phyloP scores from a whole-genome alignment of 1,139 yeast species.

The Saccharomyces hybrid region DNA sequence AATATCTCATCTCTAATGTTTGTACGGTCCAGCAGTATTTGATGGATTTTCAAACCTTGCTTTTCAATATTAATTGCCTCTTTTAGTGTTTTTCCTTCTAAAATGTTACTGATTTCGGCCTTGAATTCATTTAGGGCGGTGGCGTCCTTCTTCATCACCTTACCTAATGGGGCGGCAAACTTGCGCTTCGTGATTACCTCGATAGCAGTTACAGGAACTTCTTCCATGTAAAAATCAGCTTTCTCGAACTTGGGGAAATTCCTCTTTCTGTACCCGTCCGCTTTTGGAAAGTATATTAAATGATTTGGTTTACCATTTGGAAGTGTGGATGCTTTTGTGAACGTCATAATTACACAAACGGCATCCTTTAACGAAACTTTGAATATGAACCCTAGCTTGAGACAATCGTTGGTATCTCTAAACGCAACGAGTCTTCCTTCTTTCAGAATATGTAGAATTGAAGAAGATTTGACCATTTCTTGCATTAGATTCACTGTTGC shows the following conservation, averaged over 20 bases:
- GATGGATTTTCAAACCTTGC: constrained; percentile 48
- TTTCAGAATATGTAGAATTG: constrained; percentile 41
- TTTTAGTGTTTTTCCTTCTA: constrained; percentile 39
- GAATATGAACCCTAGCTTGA: constrained; percentile 50
- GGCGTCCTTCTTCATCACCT: constrained; percentile 40
- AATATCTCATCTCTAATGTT: constrained; percentile 36
- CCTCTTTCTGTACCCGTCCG: constrained; percentile 29
- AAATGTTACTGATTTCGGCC: constrained; percentile 36
- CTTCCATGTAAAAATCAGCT: constrained; percentile 35
- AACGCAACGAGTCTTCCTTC: constrained; percentile 58
- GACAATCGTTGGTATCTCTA: constrained; percentile 39
- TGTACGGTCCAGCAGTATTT: constrained; percentile 41
- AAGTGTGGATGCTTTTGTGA: constrained; percentile 25
- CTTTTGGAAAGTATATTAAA: constrained; percentile 49
- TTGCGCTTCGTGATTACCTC: constrained; percentile 46
- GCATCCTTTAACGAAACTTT: constrained; percentile 38
- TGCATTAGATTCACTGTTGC: constrained; percentile 41
- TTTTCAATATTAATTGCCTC: constrained; percentile 41
- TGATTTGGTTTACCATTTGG: constrained; percentile 31
- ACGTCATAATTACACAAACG: constrained; percentile 24
- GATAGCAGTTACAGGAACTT: constrained; percentile 43
- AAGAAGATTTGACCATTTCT: constrained; percentile 43
- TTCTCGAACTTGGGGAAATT: constrained; percentile 32
- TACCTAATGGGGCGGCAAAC: constrained; percentile 38
- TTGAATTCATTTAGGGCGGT: constrained; percentile 39